These are phyloP conservation scores for Lodderomyces margitis DNA, from an alignment of 1,139 yeast genomes.

Conservation along the genomic window DNA sequence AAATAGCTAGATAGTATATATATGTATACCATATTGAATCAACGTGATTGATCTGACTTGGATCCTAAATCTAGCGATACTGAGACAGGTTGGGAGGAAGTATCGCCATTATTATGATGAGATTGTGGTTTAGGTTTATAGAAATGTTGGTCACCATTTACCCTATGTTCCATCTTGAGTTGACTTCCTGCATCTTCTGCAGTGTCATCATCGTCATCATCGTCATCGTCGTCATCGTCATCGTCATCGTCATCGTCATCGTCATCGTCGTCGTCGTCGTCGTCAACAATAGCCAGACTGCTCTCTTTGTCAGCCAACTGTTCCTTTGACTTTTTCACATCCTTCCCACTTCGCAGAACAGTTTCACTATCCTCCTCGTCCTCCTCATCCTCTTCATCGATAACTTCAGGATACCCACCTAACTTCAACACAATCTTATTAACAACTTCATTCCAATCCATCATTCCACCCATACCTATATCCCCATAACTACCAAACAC, in stretches of 20 bases:
- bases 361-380: slow-evolving; percentile 33
- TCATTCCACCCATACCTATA: slow-evolving; percentile 93
- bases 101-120: background rate
- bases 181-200: slow-evolving; percentile 3
- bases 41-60: background rate
- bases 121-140: background rate
- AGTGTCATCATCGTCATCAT: slow-evolving; percentile 21
- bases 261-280: slow-evolving; percentile 47
- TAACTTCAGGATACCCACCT: slow-evolving; percentile 91
- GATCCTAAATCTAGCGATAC: background rate
- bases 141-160: background rate
- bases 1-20: slow-evolving; percentile 4
- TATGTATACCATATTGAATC: background rate
- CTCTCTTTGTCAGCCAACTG: slow-evolving; percentile 40
- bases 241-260: slow-evolving; percentile 43
- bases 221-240: slow-evolving; percentile 40
- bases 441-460: slow-evolving; percentile 88
- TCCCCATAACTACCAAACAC: slow-evolving; percentile 93
- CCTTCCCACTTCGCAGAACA: slow-evolving; percentile 42
- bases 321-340: slow-evolving; percentile 30
- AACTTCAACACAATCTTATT: slow-evolving; percentile 77
- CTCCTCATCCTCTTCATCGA: slow-evolving; percentile 71
- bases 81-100: background rate
- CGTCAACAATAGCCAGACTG: slow-evolving; percentile 31
- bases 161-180: background rate